Percentiles rank a stretch among this genome's conserved stretches.
phyloP scores from a whole-genome alignment of 768 basidiomycete species.

The Neoboletus magnificus region DNA sequence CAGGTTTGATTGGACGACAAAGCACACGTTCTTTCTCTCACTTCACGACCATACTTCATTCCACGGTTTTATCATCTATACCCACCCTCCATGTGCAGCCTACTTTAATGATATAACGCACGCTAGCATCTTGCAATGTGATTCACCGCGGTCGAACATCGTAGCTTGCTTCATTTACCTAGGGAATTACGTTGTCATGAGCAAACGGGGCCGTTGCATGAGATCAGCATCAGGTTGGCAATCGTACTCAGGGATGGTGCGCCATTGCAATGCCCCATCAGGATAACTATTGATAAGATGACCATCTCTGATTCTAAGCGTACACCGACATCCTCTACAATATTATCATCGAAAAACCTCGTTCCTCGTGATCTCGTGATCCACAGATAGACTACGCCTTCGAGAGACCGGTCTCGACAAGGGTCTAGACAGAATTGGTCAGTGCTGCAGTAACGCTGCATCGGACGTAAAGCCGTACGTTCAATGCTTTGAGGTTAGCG shows the following conservation, averaged over 20 bases:
- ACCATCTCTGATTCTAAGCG: not conserved
- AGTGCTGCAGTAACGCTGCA: not conserved
- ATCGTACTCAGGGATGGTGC: too few species aligned
- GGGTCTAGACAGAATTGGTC: not conserved
- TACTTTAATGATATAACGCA: constrained; percentile 28
- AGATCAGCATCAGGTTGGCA: not conserved
- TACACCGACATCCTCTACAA: not conserved
- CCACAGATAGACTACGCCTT: too few species aligned
- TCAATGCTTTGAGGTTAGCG: not conserved
- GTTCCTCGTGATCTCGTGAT: not conserved
- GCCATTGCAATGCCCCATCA: too few species aligned
- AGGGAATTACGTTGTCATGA: not conserved
- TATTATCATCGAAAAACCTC: not conserved
- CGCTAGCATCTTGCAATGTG: constrained; percentile 23
- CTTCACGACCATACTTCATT: constrained; percentile 19
- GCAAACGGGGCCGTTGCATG: not conserved
- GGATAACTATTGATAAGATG: not conserved
- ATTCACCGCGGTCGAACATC: not conserved
- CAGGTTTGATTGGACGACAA: constrained; percentile 18
- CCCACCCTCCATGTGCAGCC: constrained; percentile 26
- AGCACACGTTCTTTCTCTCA: constrained; percentile 6
- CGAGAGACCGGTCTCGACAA: not conserved
- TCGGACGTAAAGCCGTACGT: constrained; percentile 1
- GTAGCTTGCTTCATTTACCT: not conserved
- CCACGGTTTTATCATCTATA: constrained; percentile 23